Evolutionary conservation across 208 protist species (phyloP).

Genomic region (Wallacemonas collosoma): DNA sequence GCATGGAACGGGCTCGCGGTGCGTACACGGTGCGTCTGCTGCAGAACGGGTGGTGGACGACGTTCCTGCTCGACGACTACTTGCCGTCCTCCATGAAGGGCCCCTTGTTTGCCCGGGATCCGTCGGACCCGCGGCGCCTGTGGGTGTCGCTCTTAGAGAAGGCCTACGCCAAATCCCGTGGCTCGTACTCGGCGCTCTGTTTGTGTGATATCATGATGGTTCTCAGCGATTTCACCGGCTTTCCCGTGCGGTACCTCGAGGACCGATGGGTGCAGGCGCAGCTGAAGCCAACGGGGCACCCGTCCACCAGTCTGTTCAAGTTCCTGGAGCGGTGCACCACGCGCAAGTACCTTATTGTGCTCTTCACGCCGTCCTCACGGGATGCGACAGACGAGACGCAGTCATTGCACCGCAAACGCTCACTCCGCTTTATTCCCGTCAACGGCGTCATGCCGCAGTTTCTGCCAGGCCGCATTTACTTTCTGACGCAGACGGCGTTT

Average conservation of each 20-base stretch:
- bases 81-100: constrained; percentile 48
- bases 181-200: constrained; percentile 77
- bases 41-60: constrained; percentile 82
- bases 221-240: constrained; percentile 64
- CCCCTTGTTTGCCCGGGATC: constrained; percentile 49
- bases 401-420: constrained; percentile 26
- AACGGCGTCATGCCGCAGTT: constrained; percentile 40
- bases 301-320: constrained; percentile 25
- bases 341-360: constrained; percentile 31
- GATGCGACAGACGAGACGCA: constrained; percentile 21
- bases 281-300: constrained; percentile 2
- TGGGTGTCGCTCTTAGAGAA: constrained; percentile 89
- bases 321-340: constrained; percentile 32
- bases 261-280: constrained; percentile 22
- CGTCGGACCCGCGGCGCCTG: constrained; percentile 65
- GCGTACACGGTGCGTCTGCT: constrained; percentile 72
- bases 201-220: constrained; percentile 58
- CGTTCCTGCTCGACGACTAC: constrained; percentile 77
- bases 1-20: constrained; percentile 49
- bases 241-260: constrained; percentile 43
- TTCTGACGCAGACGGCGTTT: constrained; percentile 47
- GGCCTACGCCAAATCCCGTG: constrained; percentile 86
- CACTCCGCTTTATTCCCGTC: constrained; percentile 28
- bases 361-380: constrained; percentile 31
- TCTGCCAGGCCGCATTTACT: constrained; percentile 72